A percentile compares a stretch with the other conserved stretches of the same genome.
phyloP scores from a whole-genome alignment of 768 basidiomycete genomes.

The Rubroboletus satanas region DNA sequence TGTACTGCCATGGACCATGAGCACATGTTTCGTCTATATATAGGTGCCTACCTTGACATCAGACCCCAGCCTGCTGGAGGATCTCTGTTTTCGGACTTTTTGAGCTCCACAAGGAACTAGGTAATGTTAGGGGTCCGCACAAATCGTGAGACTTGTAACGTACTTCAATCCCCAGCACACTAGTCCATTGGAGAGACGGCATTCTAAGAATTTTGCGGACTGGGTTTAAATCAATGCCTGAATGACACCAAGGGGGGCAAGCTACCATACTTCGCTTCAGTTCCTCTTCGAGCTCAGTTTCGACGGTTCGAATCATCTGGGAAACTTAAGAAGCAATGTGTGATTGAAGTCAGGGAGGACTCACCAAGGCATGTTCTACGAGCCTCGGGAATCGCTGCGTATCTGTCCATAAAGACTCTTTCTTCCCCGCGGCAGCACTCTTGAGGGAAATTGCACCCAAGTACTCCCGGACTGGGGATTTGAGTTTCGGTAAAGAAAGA shows the following conservation, averaged over 20 bases:
- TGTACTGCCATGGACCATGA: constrained; percentile 46
- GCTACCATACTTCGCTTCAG: constrained; percentile 53
- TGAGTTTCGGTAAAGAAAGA: constrained; percentile 61
- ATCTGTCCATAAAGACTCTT: constrained; percentile 67
- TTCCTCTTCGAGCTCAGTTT: constrained; percentile 70
- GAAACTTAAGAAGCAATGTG: not conserved
- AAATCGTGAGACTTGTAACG: not conserved
- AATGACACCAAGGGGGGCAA: not conserved
- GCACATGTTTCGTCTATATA: not conserved
- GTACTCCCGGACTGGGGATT: constrained; percentile 49
- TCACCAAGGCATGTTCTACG: constrained; percentile 57
- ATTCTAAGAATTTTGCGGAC: constrained; percentile 70
- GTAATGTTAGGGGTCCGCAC: not conserved
- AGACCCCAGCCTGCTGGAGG: constrained; percentile 57
- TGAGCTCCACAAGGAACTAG: constrained; percentile 80
- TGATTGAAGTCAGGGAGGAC: constrained; percentile 17
- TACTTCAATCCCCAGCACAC: constrained; percentile 69
- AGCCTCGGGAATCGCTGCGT: constrained; percentile 50
- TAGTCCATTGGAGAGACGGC: constrained; percentile 70
- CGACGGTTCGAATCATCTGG: constrained; percentile 64
- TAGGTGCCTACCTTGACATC: constrained; percentile 52
- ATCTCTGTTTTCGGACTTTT: constrained; percentile 47
- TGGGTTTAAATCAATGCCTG: constrained; percentile 25
- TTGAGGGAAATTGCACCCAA: constrained; percentile 55
- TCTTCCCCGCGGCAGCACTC: constrained; percentile 61